Conservation (phyloP, 306 rosid genomes). For the Purshia tridentata region DNA sequence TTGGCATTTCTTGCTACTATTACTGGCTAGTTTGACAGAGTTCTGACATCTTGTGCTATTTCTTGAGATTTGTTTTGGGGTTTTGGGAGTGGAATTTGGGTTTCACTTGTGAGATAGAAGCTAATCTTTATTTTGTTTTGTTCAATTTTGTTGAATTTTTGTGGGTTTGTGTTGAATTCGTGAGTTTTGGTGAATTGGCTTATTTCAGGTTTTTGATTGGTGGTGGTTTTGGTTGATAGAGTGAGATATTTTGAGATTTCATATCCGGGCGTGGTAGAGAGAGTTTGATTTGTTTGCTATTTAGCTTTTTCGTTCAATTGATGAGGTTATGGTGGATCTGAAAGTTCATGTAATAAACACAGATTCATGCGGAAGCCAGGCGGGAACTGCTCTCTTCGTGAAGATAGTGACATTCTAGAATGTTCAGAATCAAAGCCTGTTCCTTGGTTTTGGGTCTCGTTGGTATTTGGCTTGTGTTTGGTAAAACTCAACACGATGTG, state of each 20-base stretch:
- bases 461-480: constrained; percentile 50
- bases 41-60: neutral
- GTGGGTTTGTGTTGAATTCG: constrained; percentile 24
- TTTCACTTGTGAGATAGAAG: neutral
- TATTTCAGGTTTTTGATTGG: constrained; percentile 27
- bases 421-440: constrained; percentile 51
- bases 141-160: constrained; percentile 15
- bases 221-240: constrained; percentile 21
- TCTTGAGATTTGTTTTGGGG: constrained; percentile 11
- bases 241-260: constrained; percentile 28
- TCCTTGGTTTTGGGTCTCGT: constrained; percentile 41
- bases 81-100: constrained; percentile 31
- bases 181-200: constrained; percentile 30
- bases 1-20: constrained; percentile 17
- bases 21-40: constrained; percentile 23
- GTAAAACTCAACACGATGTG: constrained; percentile 43
- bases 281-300: constrained; percentile 25
- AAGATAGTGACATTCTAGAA: constrained; percentile 42
- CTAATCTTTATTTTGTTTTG: constrained; percentile 22
- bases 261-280: constrained; percentile 22
- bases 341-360: constrained; percentile 45
- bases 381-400: constrained; percentile 39
- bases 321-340: constrained; percentile 65
- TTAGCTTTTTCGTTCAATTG: constrained; percentile 33
- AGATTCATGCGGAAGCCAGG: constrained; percentile 47